Percentiles rank a stretch among this genome's conserved stretches.
Conservation (phyloP, 2,329 filamentous ascomycete species). For the Claviceps sp. region DNA sequence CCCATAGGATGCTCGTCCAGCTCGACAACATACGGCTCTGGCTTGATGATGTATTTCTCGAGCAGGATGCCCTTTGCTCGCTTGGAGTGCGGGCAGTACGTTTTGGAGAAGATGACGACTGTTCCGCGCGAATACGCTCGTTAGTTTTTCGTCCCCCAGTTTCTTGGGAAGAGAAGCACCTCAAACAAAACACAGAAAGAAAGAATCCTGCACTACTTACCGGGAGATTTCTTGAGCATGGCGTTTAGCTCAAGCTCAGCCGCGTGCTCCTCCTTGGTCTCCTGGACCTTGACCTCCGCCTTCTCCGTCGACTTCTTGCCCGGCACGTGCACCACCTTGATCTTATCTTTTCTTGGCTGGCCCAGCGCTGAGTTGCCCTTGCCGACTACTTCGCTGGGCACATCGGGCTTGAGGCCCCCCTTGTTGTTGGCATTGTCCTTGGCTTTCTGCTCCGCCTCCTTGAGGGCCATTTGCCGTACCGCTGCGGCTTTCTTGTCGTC, state of each 20-base stretch:
- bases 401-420: constrained; percentile 37
- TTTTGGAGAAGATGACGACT: constrained; percentile 96
- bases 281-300: constrained; percentile 18
- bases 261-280: constrained; percentile 46
- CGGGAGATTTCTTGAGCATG: constrained; percentile 74
- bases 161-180: too few relatives aligned
- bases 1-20: constrained; percentile 74
- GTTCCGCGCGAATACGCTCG: background rate
- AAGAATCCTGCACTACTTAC: constrained; percentile 34
- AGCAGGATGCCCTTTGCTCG: constrained; percentile 77
- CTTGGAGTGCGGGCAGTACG: constrained; percentile 78
- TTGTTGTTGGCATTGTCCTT: constrained; percentile 43
- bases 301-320: constrained; percentile 2
- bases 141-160: too few relatives aligned
- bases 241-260: constrained; percentile 59
- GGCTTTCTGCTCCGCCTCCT: constrained; percentile 54
- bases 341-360: constrained; percentile 25
- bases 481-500: constrained; percentile 38
- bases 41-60: constrained; percentile 70
- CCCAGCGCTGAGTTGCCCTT: constrained; percentile 44
- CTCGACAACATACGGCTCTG: constrained; percentile 77
- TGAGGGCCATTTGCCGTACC: constrained; percentile 47
- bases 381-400: constrained; percentile 43
- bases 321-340: constrained; percentile 8
- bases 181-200: background rate